Evolutionary conservation across 1,284 basidiomycete species (phyloP).

Genomic region (Boletellus deceptivus): DNA sequence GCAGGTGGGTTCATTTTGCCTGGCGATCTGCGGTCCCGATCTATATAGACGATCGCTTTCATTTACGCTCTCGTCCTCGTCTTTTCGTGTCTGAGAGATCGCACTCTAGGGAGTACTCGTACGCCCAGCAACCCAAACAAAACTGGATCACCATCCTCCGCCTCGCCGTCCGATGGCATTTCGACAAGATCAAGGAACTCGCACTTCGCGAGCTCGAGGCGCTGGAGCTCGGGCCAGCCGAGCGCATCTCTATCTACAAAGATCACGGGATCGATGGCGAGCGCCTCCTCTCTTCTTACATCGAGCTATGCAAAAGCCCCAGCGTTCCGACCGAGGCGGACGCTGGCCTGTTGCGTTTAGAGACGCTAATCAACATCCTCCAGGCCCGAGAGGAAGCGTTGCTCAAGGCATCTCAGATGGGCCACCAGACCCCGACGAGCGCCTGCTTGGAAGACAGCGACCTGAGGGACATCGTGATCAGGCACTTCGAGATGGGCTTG

Average conservation of each 20-base stretch:
- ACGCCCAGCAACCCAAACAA: constrained; percentile 11
- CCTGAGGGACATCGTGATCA: constrained; percentile 36
- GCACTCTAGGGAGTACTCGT: constrained; percentile 25
- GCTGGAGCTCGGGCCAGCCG: constrained; percentile 35
- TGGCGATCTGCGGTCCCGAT: too few species aligned
- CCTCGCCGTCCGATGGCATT: constrained; percentile 31
- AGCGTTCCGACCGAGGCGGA: constrained; percentile 50
- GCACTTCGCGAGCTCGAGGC: constrained; percentile 31
- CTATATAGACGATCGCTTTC: too few species aligned
- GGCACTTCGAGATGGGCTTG: constrained; percentile 19
- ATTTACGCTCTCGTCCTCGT: neutral
- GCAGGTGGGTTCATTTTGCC: constrained; percentile 40
- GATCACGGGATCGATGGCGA: constrained; percentile 35
- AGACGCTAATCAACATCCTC: constrained; percentile 55
- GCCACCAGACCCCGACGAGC: constrained; percentile 41
- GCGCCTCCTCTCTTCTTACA: constrained; percentile 34
- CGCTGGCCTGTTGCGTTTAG: constrained; percentile 53
- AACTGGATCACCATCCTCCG: constrained; percentile 31
- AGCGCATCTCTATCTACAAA: constrained; percentile 39
- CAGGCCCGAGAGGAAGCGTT: constrained; percentile 57
- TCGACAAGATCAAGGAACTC: constrained; percentile 20
- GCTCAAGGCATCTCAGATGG: constrained; percentile 36
- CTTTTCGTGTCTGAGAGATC: neutral
- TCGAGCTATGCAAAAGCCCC: constrained; percentile 43
- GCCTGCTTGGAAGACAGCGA: constrained; percentile 38